phyloP scores from a whole-genome alignment of 192 early-diverging fungal genomes.

The Backusella morwellensis region DNA sequence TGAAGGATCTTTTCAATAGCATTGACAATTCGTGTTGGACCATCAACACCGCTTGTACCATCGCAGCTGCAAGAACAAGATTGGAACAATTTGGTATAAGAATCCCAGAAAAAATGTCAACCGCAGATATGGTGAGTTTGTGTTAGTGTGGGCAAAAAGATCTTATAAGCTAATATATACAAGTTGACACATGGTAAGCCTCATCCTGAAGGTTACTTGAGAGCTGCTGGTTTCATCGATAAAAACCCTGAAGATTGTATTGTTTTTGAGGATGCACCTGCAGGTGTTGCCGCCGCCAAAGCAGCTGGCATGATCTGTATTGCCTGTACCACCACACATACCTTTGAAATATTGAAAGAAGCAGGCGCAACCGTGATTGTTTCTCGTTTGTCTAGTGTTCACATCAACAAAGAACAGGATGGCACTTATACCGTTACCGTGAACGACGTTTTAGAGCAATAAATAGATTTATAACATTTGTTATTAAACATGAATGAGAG shows the following conservation, averaged over 20 bases:
- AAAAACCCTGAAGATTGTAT: slow-evolving; percentile 39
- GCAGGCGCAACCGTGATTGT: slow-evolving; percentile 44
- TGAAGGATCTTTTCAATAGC: slow-evolving; percentile 25
- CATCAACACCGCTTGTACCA: slow-evolving; percentile 43
- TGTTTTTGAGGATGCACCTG: slow-evolving; percentile 54
- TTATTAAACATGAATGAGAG: not conserved
- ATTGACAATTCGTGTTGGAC: slow-evolving; percentile 29
- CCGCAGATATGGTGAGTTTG: slow-evolving; percentile 14
- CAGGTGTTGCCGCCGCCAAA: slow-evolving; percentile 42
- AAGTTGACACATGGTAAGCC: slow-evolving; percentile 26
- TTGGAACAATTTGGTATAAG: slow-evolving; percentile 40
- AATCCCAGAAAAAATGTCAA: slow-evolving; percentile 29
- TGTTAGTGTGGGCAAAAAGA: too few relatives aligned
- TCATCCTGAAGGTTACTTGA: slow-evolving; percentile 36
- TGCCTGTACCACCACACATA: slow-evolving; percentile 42
- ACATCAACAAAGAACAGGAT: slow-evolving; percentile 34
- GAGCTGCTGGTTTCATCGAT: slow-evolving; percentile 33
- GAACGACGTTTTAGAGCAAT: slow-evolving; percentile 3
- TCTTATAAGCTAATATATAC: not conserved
- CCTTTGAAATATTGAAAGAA: slow-evolving; percentile 36
- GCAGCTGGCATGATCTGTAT: slow-evolving; percentile 40
- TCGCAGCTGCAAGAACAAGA: slow-evolving; percentile 37
- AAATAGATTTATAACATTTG: not conserved
- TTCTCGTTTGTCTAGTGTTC: slow-evolving; percentile 36
- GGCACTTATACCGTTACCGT: slow-evolving; percentile 36